These are phyloP conservation scores for Jacaranda mimosifolia DNA, from an alignment of 257 asterid species.

Conservation along the genomic window DNA sequence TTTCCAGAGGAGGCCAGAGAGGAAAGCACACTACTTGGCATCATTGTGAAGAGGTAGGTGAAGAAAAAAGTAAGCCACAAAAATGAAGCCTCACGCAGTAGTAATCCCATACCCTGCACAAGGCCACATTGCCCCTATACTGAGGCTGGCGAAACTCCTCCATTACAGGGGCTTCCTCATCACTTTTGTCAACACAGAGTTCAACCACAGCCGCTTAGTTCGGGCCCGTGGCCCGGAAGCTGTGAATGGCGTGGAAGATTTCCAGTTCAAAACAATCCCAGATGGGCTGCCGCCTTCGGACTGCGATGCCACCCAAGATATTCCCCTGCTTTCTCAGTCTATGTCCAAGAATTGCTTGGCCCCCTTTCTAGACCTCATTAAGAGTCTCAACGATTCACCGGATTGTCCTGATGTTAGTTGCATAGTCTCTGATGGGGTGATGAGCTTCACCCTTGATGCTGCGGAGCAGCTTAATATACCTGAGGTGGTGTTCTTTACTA, in stretches of 20 bases:
- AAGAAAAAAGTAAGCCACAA: background rate
- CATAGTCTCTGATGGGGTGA: constrained; percentile 52
- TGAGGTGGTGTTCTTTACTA: constrained; percentile 44
- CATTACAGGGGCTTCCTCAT: constrained; percentile 47
- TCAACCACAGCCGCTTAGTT: constrained; percentile 47
- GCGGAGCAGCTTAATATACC: constrained; percentile 47
- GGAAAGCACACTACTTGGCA: background rate
- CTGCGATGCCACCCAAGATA: constrained; percentile 46
- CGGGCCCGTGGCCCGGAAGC: constrained; percentile 47
- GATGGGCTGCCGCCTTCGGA: constrained; percentile 54
- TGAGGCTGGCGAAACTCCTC: constrained; percentile 48
- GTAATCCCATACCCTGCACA: constrained; percentile 58
- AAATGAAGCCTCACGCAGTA: constrained; percentile 52
- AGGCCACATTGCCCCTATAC: constrained; percentile 52
- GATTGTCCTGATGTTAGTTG: constrained; percentile 43
- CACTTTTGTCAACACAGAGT: constrained; percentile 57
- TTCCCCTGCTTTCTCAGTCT: constrained; percentile 39
- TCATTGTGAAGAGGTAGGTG: background rate
- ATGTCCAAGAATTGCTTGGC: constrained; percentile 30
- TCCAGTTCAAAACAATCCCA: constrained; percentile 52
- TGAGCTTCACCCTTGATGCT: constrained; percentile 52
- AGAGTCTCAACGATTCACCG: constrained; percentile 37
- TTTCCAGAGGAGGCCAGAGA: background rate
- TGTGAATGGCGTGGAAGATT: constrained; percentile 42
- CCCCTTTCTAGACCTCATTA: constrained; percentile 46